phyloP scores from a whole-genome alignment of 208 protist genomes.

The Trypanosoma congolense region DNA sequence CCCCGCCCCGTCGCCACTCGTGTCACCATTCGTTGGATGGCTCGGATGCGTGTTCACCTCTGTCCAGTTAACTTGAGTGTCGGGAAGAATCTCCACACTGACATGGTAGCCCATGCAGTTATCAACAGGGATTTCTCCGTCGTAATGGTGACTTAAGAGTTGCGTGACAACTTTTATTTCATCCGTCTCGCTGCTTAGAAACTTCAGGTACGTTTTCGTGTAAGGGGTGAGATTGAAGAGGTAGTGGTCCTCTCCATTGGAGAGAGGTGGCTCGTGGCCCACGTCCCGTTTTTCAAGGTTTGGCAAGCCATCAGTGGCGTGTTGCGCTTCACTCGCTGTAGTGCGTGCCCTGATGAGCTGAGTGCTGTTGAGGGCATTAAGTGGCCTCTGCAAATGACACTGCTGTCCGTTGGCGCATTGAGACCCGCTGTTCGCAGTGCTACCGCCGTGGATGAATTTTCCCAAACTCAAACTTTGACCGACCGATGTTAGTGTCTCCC shows the following conservation, averaged over 20 bases:
- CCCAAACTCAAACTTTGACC: no score
- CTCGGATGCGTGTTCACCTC: not conserved
- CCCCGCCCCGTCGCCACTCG: not conserved
- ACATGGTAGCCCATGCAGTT: slow-evolving; percentile 49
- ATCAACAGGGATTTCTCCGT: slow-evolving; percentile 13
- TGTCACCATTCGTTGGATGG: not conserved
- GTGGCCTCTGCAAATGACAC: no score
- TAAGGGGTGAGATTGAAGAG: not conserved
- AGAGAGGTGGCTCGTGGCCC: not conserved
- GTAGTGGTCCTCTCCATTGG: not conserved
- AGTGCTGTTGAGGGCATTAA: no score
- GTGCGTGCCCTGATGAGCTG: no score
- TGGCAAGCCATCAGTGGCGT: no score
- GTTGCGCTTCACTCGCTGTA: no score
- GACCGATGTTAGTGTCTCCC: no score
- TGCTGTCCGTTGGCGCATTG: no score
- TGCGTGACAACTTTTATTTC: slow-evolving; percentile 44
- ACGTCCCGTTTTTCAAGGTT: not conserved
- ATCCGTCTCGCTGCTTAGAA: slow-evolving; percentile 24
- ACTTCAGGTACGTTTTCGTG: slow-evolving; percentile 16
- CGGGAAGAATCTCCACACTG: slow-evolving; percentile 29
- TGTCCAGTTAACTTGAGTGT: not conserved
- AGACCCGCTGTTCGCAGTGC: no score
- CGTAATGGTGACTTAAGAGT: slow-evolving; percentile 39
- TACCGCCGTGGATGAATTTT: no score